Evolutionary conservation across 192 early-diverging fungal species (phyloP), one percentile per base, ranked within the genome.

Genomic region (Coemansia sp.): DNA sequence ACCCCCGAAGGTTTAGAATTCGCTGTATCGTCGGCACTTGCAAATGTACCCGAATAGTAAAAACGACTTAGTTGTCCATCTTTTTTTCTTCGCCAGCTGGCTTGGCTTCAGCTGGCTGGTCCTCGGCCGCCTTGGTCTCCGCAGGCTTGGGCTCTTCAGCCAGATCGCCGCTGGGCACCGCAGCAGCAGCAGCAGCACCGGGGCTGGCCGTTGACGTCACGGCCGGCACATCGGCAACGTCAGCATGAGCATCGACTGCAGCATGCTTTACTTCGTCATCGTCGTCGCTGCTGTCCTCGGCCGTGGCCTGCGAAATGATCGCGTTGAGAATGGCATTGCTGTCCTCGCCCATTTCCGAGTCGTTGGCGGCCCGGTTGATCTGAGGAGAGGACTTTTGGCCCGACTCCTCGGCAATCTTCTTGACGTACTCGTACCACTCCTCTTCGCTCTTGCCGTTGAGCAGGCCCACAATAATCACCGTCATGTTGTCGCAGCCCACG

Each of bases 401-500:
- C 0, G 69, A 42, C 57, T 67, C 75, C 56, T 71, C 65, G 47
- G 69, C 65, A n/a, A 71, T 58, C 9, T 30, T 36, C 75, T 71
- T 78, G 64, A 78, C 58, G 50, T 67, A 58, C 20, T 47, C 75
- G 21, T 78, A 78, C 95, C 95, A 98, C 69, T 92, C 82, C 6
- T 89, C 84, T 45, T 81, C 78, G 31, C 80, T 82, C 58, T 80
- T 84, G 32, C 90, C 92, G 49, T 90, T 82, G 57, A 97, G 80
- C 39, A 96, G 66, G 5, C 82, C 97, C 8, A 93, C 85, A 34
- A 99, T 91, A 20, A 97, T 76, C 12, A 97, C 87, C 1, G 97
- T 97, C 97, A 99, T 99, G 77, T 99, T 99, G 76, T 99, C 97
- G 76, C 95, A 99, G 15, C 97, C 97, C 40, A 99, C 85, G 18